Base-by-base conservation (phyloP, 768 basidiomycete genomes). In the Boletus rex-veris region DNA sequence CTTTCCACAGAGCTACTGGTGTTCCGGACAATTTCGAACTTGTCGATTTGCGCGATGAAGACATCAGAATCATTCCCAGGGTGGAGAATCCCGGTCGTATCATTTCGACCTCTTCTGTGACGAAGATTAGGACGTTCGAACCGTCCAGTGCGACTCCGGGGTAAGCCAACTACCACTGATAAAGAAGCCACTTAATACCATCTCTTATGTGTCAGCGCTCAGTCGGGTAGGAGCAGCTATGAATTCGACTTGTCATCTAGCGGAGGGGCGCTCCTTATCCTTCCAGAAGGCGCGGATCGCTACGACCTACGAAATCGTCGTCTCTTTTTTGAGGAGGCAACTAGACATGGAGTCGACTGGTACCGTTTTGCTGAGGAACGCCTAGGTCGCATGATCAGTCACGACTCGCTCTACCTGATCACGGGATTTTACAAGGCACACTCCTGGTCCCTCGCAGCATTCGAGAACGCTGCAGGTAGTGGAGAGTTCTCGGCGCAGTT, bases 231-330 rank as follows among this genome's bases (percentile, higher is more conserved):
- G 3, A n/a, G 49, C 3, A 40, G n/a, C 3, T 60, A 58, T 9
- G 48, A 53, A 10, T 58, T 65, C 11, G 19, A 21, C 21, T 30
- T 64, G 4, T 53, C 62, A 1, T 56, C 62, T 1, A 37, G 21
- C 3, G 68, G 63, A 55, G 73, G 69, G 0, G 69, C 74, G 8
- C 49, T 71, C 6, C 58, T 74, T 6, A 52, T 67, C n/a, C 61
- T 74, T 21, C 71, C 72, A 0, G 61, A 70, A 31, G 74, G 70
- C 1, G 66, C 70, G 0, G 30, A 36, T 11, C 57, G 57, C 5
- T 33, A 52, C 14, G 60, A 66, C 14, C 63, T 71, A n/a, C 57
- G 55, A 14, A 63, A 71, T n/a, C 31, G 50, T 0, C 24, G 12
- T 21, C 41, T 33, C 16, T 68, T 71, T 21, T 24, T 52, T 3